Conservation (phyloP, 805 yeast species). For the Suhomyces sp. region DNA sequence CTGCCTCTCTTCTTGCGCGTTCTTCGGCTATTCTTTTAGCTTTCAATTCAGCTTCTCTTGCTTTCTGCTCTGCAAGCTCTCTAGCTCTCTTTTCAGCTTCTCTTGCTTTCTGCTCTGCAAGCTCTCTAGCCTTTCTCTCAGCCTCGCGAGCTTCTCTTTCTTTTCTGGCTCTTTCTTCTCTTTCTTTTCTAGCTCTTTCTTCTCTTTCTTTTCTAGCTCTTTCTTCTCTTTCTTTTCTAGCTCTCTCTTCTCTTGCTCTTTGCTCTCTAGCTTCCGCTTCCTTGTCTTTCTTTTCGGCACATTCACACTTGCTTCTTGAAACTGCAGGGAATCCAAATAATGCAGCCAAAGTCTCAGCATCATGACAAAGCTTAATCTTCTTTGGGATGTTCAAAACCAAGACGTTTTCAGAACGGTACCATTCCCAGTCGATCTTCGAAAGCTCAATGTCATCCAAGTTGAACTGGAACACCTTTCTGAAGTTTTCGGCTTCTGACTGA, state of each 20-base stretch:
- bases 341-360: constrained; percentile 11
- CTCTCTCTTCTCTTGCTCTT: not conserved
- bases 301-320: not conserved
- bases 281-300: constrained; percentile 3
- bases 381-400: constrained; percentile 38
- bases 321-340: constrained; percentile 4
- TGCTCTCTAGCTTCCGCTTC: constrained; percentile 3
- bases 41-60: constrained; percentile 2
- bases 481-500: constrained; percentile 24
- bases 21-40: constrained; percentile 10
- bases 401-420: constrained; percentile 25
- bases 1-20: constrained; percentile 12
- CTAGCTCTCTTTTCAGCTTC: constrained; percentile 7
- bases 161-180: constrained; percentile 4
- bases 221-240: constrained; percentile 2
- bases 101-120: constrained; percentile 7
- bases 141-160: constrained; percentile 1
- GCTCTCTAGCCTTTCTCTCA: constrained; percentile 2
- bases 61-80: not conserved
- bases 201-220: constrained; percentile 7
- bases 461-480: constrained; percentile 31
- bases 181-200: constrained; percentile 3
- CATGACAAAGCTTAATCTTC: constrained; percentile 15
- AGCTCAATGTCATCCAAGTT: constrained; percentile 29
- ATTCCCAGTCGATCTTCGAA: constrained; percentile 33